These are phyloP conservation scores for Dioscorea zingiberensis DNA, from an alignment of 106 monocot species.

Conservation along the genomic window DNA sequence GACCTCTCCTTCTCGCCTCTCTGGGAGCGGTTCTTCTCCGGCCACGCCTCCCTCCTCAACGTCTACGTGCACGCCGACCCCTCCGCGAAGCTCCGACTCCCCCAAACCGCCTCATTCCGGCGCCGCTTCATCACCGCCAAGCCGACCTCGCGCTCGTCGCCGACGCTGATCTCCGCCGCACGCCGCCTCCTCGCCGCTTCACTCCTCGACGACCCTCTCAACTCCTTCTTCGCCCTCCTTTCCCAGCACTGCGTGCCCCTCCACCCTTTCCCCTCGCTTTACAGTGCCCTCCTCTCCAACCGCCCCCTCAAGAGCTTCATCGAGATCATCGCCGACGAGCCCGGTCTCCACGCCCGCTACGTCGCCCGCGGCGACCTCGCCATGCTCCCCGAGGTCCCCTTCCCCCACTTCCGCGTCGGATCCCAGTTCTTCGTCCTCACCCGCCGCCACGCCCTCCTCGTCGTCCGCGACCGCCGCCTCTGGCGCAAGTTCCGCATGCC, in stretches of 20 bases:
- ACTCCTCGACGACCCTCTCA: slow-evolving; percentile 68
- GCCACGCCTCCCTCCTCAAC: slow-evolving; percentile 44
- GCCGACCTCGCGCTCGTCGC: slow-evolving; percentile 71
- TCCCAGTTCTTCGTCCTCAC: slow-evolving; percentile 91
- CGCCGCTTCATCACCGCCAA: slow-evolving; percentile 60
- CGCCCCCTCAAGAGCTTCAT: slow-evolving; percentile 50
- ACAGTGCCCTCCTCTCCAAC: slow-evolving; percentile 33
- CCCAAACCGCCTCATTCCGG: slow-evolving; percentile 35
- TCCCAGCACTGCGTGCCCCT: slow-evolving; percentile 86
- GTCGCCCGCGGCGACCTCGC: slow-evolving; percentile 61
- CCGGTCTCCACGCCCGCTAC: slow-evolving; percentile 50
- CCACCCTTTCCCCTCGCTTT: slow-evolving; percentile 65
- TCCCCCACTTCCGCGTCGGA: slow-evolving; percentile 59
- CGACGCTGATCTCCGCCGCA: slow-evolving; percentile 89
- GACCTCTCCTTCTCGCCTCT: slow-evolving; percentile 65
- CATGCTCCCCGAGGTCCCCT: slow-evolving; percentile 92
- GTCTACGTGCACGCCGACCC: slow-evolving; percentile 69
- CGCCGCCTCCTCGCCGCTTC: slow-evolving; percentile 86
- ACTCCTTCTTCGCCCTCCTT: slow-evolving; percentile 77
- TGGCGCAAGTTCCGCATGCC: slow-evolving; percentile 87
- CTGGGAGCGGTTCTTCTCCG: slow-evolving; percentile 68
- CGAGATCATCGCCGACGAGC: slow-evolving; percentile 54
- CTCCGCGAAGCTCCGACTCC: slow-evolving; percentile 17
- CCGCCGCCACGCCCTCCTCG: slow-evolving; percentile 56
- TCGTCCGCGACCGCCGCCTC: slow-evolving; percentile 61